Conservation (phyloP, 352 stramenopile genomes). For the Elongisporangium prolatum region DNA sequence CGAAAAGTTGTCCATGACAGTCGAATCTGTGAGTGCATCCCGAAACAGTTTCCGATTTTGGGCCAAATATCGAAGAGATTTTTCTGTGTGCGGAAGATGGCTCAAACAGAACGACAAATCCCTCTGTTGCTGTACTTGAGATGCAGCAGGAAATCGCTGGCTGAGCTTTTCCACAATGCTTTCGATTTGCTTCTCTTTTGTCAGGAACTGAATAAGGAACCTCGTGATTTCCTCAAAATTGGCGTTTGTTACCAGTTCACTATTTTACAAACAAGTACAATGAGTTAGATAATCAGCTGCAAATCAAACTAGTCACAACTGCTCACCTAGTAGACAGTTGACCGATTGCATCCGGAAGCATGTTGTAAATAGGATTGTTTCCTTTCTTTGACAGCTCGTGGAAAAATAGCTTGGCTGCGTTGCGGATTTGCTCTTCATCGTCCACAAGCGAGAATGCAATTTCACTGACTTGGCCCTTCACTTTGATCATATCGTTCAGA, state of each 20-base stretch:
- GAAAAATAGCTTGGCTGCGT: slow-evolving; percentile 96
- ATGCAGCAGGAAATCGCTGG: slow-evolving; percentile 89
- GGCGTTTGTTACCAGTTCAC: slow-evolving; percentile 74
- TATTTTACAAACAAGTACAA: slow-evolving; percentile 12
- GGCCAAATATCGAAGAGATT: slow-evolving; percentile 90
- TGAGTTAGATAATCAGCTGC: no score
- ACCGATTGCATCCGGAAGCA: slow-evolving; percentile 96
- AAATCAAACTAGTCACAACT: slow-evolving; percentile 1
- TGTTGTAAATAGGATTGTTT: slow-evolving; percentile 98
- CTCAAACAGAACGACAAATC: slow-evolving; percentile 95
- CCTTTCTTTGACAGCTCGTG: slow-evolving; percentile 94
- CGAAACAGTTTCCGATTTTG: slow-evolving; percentile 89
- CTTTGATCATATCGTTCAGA: slow-evolving; percentile 99
- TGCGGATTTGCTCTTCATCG: slow-evolving; percentile 88
- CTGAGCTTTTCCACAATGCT: slow-evolving; percentile 91
- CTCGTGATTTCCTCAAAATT: slow-evolving; percentile 92
- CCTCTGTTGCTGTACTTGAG: slow-evolving; percentile 54
- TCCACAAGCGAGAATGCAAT: slow-evolving; percentile 96
- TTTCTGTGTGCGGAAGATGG: slow-evolving; percentile 91
- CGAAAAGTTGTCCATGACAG: slow-evolving; percentile 90
- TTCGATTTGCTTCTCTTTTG: slow-evolving; percentile 92
- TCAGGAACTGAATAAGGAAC: slow-evolving; percentile 97
- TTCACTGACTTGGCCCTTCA: slow-evolving; percentile 94
- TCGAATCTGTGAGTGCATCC: slow-evolving; percentile 88
- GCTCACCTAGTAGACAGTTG: slow-evolving; percentile 80